Percentiles rank a stretch among this genome's conserved stretches.
These are phyloP conservation scores for Aegilops tauschii DNA, from an alignment of 176 grass and related monocot genomes.

Conservation along the genomic window DNA sequence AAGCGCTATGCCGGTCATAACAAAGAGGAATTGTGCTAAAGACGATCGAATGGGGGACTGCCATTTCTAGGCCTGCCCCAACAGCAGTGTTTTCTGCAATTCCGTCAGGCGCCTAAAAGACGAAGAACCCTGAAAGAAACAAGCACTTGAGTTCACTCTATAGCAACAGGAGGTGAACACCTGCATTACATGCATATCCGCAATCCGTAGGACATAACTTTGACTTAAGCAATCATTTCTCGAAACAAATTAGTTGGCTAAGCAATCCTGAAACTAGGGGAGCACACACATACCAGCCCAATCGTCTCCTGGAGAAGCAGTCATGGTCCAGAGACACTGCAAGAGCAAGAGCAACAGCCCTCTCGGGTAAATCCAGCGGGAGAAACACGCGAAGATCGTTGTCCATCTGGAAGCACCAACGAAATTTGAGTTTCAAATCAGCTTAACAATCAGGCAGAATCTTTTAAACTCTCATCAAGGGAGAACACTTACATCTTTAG, in stretches of 20 bases:
- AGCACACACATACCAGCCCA: constrained; percentile 58
- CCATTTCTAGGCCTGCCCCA: no score
- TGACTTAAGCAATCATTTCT: no score
- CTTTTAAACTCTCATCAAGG: not conserved
- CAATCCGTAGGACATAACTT: not conserved
- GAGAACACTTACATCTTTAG: constrained; percentile 37
- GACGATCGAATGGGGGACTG: no score
- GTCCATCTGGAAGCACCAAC: constrained; percentile 32
- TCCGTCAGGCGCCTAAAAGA: no score
- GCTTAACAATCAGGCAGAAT: not conserved
- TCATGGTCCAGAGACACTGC: constrained; percentile 75
- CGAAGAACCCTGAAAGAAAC: constrained; percentile 48
- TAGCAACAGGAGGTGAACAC: not conserved
- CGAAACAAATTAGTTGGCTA: not conserved
- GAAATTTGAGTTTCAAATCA: not conserved
- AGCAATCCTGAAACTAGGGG: not conserved
- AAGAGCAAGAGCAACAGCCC: constrained; percentile 74
- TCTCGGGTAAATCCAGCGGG: constrained; percentile 70
- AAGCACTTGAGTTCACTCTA: not conserved
- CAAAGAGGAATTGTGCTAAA: no score
- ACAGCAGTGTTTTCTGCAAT: no score
- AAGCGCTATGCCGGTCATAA: no score
- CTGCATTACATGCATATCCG: not conserved
- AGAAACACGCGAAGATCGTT: constrained; percentile 48
- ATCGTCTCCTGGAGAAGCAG: constrained; percentile 64